These are phyloP conservation scores for Trichoderma arundinaceum DNA, from an alignment of 2,329 filamentous ascomycete species.

Conservation along the genomic window DNA sequence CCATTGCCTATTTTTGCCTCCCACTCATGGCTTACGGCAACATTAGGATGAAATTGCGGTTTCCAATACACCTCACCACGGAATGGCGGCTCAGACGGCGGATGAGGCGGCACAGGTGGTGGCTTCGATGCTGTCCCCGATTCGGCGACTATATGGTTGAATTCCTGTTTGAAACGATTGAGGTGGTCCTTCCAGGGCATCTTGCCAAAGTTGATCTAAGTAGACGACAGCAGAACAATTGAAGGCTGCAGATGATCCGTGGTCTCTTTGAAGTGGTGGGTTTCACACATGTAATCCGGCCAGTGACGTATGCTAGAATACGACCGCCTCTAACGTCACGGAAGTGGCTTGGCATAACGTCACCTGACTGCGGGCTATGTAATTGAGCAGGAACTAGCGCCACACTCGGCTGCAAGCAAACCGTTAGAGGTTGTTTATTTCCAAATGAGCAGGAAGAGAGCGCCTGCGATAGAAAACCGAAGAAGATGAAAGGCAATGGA, in stretches of 20 bases:
- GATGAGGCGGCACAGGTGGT: slow-evolving; percentile 31
- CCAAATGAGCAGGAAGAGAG: too few relatives aligned
- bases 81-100: slow-evolving; percentile 34
- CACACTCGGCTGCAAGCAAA: too few relatives aligned
- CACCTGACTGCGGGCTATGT: slow-evolving; percentile 9
- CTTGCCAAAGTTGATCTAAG: not conserved
- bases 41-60: slow-evolving; percentile 54
- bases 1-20: slow-evolving; percentile 60
- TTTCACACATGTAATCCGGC: too few relatives aligned
- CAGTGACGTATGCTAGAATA: slow-evolving; percentile 4
- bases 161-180: slow-evolving; percentile 48
- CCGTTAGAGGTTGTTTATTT: too few relatives aligned
- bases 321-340: too few relatives aligned
- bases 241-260: not conserved
- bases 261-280: not conserved
- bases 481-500: too few relatives aligned
- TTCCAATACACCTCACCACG: slow-evolving; percentile 55
- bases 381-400: too few relatives aligned
- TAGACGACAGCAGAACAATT: too few relatives aligned
- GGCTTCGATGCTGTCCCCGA: slow-evolving; percentile 34
- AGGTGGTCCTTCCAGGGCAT: slow-evolving; percentile 50
- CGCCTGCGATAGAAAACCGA: too few relatives aligned
- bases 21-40: slow-evolving; percentile 57
- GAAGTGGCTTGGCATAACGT: not conserved
- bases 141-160: slow-evolving; percentile 45